Evolutionary conservation across 2,329 filamentous ascomycete species (phyloP).

Genomic region (Tolypocladium amazonense): DNA sequence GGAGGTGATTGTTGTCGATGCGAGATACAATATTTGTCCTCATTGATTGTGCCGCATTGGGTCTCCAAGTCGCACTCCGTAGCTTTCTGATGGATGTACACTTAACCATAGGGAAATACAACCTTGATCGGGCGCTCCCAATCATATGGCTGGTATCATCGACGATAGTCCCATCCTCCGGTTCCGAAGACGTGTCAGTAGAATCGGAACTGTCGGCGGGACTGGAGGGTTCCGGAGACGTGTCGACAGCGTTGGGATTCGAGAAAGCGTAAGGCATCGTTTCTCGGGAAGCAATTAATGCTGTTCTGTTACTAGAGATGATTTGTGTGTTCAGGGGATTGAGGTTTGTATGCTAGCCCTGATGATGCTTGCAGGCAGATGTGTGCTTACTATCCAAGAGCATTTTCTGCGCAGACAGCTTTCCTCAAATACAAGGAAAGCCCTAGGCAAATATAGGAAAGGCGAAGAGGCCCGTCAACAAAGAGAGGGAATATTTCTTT

Average conservation of each 20-base stretch:
- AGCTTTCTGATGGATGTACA: not conserved
- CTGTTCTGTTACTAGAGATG: not conserved
- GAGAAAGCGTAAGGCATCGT: not conserved
- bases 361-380: not conserved
- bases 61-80: not conserved
- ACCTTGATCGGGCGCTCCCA: not conserved
- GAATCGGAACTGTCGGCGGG: too few species aligned
- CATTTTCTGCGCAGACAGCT: not conserved
- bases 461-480: too few species aligned
- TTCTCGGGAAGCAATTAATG: not conserved
- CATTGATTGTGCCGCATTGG: not conserved
- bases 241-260: not conserved
- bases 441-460: too few species aligned
- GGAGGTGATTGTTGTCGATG: not conserved
- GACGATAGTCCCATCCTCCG: too few species aligned
- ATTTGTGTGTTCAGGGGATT: not conserved
- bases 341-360: not conserved
- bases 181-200: too few species aligned
- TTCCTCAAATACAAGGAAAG: too few species aligned
- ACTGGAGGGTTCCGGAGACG: not conserved
- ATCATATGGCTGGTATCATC: not conserved
- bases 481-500: too few species aligned
- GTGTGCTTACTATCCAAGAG: not conserved
- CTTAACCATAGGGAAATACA: not conserved
- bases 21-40: not conserved